Percentiles rank a stretch among this genome's conserved stretches.
Evolutionary conservation across 495 filamentous ascomycete genomes (phyloP).

Genomic region (Hypoxylon trugodes): DNA sequence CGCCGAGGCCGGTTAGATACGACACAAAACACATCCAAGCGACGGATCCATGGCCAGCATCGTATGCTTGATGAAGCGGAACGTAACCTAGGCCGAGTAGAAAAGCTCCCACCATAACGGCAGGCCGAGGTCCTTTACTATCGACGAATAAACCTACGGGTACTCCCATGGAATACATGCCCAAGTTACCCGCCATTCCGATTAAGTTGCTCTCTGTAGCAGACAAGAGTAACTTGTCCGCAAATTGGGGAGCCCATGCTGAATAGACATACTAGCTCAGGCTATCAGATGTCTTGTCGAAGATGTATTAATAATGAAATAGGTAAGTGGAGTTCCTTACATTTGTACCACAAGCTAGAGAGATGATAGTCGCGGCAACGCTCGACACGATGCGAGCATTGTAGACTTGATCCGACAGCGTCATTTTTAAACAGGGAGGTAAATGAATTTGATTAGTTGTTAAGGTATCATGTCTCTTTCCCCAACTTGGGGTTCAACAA

Average conservation of each 20-base stretch:
- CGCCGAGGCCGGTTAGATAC: conserved; percentile 84
- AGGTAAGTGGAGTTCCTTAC: conserved; percentile 57
- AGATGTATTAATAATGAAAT: not conserved
- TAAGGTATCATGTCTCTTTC: conserved; percentile 22
- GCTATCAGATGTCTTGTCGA: conserved; percentile 8
- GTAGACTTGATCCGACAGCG: conserved; percentile 52
- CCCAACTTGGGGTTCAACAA: conserved; percentile 44
- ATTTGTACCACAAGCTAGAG: conserved; percentile 92
- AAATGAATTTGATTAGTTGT: conserved; percentile 36
- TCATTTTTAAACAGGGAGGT: conserved; percentile 29
- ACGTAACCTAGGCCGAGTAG: conserved; percentile 80
- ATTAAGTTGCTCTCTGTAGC: conserved; percentile 92
- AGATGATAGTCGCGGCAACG: conserved; percentile 83
- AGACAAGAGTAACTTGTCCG: conserved; percentile 81
- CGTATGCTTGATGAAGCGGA: conserved; percentile 73
- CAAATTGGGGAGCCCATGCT: conserved; percentile 96
- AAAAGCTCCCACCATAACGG: conserved; percentile 76
- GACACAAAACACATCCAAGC: conserved; percentile 79
- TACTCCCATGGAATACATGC: conserved; percentile 93
- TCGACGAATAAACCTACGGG: conserved; percentile 91
- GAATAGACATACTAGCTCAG: conserved; percentile 89
- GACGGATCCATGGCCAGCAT: conserved; percentile 70
- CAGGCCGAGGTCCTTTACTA: conserved; percentile 77
- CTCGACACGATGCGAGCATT: conserved; percentile 77
- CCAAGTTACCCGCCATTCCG: conserved; percentile 89